Evolutionary conservation across 2,329 filamentous ascomycete species (phyloP).

Genomic region (Microcyclospora tardicrescens): DNA sequence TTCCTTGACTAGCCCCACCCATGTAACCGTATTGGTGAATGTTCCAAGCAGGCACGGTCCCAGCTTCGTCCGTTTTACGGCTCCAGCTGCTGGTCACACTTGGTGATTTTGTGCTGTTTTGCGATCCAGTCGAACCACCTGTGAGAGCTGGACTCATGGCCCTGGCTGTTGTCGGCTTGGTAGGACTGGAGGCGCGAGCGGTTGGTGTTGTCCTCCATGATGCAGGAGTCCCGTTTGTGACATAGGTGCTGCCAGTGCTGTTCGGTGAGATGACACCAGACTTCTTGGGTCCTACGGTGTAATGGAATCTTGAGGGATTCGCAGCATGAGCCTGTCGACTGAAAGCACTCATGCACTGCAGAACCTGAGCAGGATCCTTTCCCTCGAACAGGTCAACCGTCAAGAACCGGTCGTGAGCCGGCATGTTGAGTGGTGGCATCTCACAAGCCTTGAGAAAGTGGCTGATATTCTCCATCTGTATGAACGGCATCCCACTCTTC

Average conservation of each 20-base stretch:
- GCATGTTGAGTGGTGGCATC: slow-evolving; percentile 68
- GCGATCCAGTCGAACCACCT: slow-evolving; percentile 46
- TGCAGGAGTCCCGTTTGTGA: slow-evolving; percentile 4
- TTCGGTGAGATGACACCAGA: slow-evolving; percentile 31
- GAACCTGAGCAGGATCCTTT: slow-evolving; percentile 90
- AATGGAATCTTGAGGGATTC: slow-evolving; percentile 61
- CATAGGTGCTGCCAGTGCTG: slow-evolving; percentile 9
- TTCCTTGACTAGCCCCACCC: slow-evolving; percentile 92
- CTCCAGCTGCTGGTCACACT: slow-evolving; percentile 78
- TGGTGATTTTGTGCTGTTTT: slow-evolving; percentile 36
- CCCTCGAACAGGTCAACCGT: slow-evolving; percentile 92
- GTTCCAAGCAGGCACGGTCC: slow-evolving; percentile 87
- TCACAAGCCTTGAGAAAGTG: slow-evolving; percentile 88
- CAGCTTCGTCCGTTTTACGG: slow-evolving; percentile 65
- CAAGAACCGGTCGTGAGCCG: slow-evolving; percentile 88
- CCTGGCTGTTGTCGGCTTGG: slow-evolving; percentile 17
- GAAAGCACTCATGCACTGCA: slow-evolving; percentile 86
- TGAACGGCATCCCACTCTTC: slow-evolving; percentile 86
- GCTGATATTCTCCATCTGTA: slow-evolving; percentile 99
- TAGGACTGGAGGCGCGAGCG: slow-evolving; percentile 13
- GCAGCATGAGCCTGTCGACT: slow-evolving; percentile 69
- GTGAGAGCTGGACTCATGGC: slow-evolving; percentile 35
- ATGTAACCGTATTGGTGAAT: slow-evolving; percentile 98
- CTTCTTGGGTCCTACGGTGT: slow-evolving; percentile 60
- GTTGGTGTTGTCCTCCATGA: slow-evolving; percentile 5